Evolutionary conservation across 768 basidiomycete species (phyloP), one percentile per base, ranked within the genome.

Genomic region (Cystofilobasidium ferigula): DNA sequence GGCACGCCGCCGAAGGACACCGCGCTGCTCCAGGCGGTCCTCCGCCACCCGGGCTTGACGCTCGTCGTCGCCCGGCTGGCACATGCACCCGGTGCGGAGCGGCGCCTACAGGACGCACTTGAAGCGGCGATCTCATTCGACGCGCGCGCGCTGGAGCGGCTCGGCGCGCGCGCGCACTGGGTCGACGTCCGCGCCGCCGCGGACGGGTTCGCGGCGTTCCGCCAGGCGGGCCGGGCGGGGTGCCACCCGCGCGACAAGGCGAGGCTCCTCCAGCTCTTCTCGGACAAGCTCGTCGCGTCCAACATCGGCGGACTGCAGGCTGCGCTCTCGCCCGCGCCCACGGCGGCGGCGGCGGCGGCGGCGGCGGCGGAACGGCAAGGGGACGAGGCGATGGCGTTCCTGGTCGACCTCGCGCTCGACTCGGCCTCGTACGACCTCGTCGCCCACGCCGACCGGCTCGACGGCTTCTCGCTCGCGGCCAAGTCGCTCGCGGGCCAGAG

Each of bases 331-430:
- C 26, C 51, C 28, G 30, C 51, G 26, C 26, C 51, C 6, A 13
- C 20, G 48, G 28, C 28, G 24, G 24, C 48, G 20, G 12, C 42
- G 20, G 5, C 42, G 8, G 6, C 42, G n/a, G n/a, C n/a, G n/a
- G n/a, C n/a, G n/a, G n/a, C n/a, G n/a, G n/a, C n/a, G n/a, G n/a
- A n/a, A n/a, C n/a, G n/a, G n/a, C n/a, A n/a, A 7, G 42, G 20
- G 42, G 42, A 7, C 20, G 42, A 43, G 14, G 42, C 42, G 5
- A 9, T 47, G 9, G 28, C 51, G 5, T 54, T 54, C 51, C 51
- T 54, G 5, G 28, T 54, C 51, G 51, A 54, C 51, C 51, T 54
- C 51, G 51, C 51, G 51, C 51, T 54, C 51, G 51, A 54, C 51
- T 32, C 28, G 4, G 51, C 51, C 14, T 7, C 2, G 51, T 54